A percentile compares a stretch with the other conserved stretches of the same genome.
Conservation (phyloP, 768 basidiomycete genomes). For the Russula sp. region DNA sequence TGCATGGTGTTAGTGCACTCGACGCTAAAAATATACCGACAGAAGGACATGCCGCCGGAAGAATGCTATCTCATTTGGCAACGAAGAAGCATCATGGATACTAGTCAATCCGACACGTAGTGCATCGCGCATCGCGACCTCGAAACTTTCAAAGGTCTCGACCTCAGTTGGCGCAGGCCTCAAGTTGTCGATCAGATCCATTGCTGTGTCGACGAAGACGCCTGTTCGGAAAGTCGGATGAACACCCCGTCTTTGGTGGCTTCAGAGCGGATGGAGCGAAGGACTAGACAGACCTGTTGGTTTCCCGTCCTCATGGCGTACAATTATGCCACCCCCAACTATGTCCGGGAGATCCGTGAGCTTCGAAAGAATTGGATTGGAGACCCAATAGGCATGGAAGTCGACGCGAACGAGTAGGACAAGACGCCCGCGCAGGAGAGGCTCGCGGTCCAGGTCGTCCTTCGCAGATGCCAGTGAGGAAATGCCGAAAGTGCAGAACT, state of each 20-base stretch:
- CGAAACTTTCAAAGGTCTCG: conserved; percentile 56
- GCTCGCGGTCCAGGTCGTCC: conserved; percentile 69
- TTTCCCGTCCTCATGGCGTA: conserved; percentile 52
- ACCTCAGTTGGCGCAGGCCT: conserved; percentile 51
- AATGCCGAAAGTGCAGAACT: background rate
- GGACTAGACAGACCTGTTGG: conserved; percentile 55
- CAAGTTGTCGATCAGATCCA: conserved; percentile 54
- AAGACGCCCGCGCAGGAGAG: conserved; percentile 57
- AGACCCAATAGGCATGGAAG: conserved; percentile 84
- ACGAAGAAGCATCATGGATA: conserved; percentile 75
- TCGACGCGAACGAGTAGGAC: conserved; percentile 78
- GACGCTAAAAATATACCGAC: background rate
- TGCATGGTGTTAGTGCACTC: conserved; percentile 30
- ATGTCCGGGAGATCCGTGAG: conserved; percentile 54
- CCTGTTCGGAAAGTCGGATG: conserved; percentile 33
- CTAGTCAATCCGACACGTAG: conserved; percentile 76
- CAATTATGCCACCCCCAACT: conserved; percentile 69
- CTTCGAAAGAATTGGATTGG: conserved; percentile 58
- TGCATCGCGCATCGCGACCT: conserved; percentile 60
- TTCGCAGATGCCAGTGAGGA: conserved; percentile 28
- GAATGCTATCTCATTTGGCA: conserved; percentile 49
- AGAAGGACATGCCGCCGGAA: conserved; percentile 49
- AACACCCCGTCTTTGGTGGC: background rate
- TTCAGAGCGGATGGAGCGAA: background rate
- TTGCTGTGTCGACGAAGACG: conserved; percentile 84